These are phyloP conservation scores for Inga leiocalycina DNA, from an alignment of 306 rosid species.

Conservation along the genomic window DNA sequence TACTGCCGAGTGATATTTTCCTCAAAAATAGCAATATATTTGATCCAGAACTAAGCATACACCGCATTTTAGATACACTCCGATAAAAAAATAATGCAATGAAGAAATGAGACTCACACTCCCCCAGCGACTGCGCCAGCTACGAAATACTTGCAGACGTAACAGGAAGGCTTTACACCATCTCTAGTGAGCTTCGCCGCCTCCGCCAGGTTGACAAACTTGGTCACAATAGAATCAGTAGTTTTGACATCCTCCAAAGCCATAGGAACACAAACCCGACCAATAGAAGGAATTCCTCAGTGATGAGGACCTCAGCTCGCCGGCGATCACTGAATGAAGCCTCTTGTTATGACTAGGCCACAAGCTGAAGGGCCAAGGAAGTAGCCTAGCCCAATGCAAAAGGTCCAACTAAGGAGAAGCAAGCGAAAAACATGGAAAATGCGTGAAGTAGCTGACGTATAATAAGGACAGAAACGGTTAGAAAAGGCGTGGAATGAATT, in stretches of 20 bases:
- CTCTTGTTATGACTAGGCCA: conserved; percentile 3
- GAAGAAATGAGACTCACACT: conserved; percentile 75
- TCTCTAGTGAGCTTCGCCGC: conserved; percentile 93
- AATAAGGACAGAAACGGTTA: too few species aligned
- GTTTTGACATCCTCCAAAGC: conserved; percentile 94
- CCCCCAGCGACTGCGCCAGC: conserved; percentile 99
- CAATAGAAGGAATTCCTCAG: background rate
- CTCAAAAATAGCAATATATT: background rate
- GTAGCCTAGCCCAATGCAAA: background rate
- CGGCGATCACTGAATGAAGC: background rate
- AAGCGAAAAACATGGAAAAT: too few species aligned
- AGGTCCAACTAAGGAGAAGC: too few species aligned
- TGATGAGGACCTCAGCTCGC: conserved; percentile 12
- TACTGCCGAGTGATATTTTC: background rate
- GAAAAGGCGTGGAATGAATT: too few species aligned
- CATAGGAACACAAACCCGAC: conserved; percentile 43
- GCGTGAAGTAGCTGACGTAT: too few species aligned
- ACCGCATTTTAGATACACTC: background rate
- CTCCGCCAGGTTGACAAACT: conserved; percentile 84
- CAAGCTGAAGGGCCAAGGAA: background rate
- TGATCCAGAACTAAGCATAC: background rate
- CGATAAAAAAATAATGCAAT: conserved; percentile 1
- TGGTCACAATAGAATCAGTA: conserved; percentile 79
- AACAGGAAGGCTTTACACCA: conserved; percentile 75
- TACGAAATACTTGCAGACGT: conserved; percentile 86